Conservation (phyloP, 148 eudicot genomes). For the Rhododendron ferrugineum region DNA sequence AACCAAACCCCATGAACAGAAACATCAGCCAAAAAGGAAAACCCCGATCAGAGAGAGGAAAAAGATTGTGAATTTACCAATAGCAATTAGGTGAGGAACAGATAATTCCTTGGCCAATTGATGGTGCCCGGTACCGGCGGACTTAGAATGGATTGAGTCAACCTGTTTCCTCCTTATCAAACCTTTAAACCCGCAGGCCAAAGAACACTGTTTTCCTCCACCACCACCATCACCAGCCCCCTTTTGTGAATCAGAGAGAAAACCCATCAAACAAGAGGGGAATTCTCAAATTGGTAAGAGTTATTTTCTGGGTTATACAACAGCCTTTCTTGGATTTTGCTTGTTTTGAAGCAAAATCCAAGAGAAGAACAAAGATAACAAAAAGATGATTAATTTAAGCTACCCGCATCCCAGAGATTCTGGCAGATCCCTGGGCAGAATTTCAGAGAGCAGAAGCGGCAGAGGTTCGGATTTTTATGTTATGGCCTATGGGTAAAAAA, state of each 20-base stretch:
- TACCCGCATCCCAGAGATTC: not conserved
- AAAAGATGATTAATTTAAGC: not conserved
- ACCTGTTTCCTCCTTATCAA: constrained; percentile 78
- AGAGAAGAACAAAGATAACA: not conserved
- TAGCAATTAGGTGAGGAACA: constrained; percentile 72
- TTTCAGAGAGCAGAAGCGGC: not conserved
- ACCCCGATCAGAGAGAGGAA: not conserved
- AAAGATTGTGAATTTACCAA: constrained; percentile 42
- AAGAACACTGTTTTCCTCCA: constrained; percentile 14
- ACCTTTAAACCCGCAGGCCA: constrained; percentile 34
- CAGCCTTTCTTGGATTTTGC: not conserved
- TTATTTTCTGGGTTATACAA: not conserved
- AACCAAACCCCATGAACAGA: constrained; percentile 7
- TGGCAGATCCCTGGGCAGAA: constrained; percentile 7
- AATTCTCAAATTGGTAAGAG: not conserved
- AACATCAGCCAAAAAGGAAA: not conserved
- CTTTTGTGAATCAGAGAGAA: constrained; percentile 21
- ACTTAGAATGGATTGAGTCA: constrained; percentile 47
- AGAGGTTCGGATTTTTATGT: not conserved
- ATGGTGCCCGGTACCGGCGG: constrained; percentile 43
- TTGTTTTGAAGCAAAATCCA: not conserved
- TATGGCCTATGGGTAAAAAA: not conserved
- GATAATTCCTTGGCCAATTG: constrained; percentile 73
- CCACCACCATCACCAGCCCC: constrained; percentile 9
- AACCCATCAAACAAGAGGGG: constrained; percentile 29